These are phyloP conservation scores for Scleroderma citrinum DNA, from an alignment of 768 basidiomycete species.

Conservation along the genomic window DNA sequence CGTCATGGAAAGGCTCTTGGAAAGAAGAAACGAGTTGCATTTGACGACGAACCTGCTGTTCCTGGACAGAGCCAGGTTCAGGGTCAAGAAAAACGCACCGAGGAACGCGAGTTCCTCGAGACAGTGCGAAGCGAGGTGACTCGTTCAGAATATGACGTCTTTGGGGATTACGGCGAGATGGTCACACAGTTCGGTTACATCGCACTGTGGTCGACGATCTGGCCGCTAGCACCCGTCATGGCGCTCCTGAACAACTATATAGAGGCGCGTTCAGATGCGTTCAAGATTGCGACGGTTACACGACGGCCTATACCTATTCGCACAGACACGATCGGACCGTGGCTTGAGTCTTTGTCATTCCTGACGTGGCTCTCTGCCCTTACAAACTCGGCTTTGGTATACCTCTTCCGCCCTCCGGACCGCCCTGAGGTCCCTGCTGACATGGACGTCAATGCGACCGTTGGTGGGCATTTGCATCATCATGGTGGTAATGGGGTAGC, in stretches of 20 bases:
- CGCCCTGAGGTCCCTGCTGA: constrained; percentile 4
- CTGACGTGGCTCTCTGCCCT: constrained; percentile 87
- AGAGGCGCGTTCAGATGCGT: constrained; percentile 89
- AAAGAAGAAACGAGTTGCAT: constrained; percentile 64
- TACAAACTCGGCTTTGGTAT: constrained; percentile 85
- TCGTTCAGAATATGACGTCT: constrained; percentile 75
- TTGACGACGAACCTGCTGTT: constrained; percentile 51
- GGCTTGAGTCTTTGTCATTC: constrained; percentile 84
- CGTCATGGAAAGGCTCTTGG: constrained; percentile 14
- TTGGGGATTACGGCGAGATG: constrained; percentile 95
- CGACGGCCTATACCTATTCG: constrained; percentile 83
- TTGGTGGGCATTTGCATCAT: constrained; percentile 6
- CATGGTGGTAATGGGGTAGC: constrained; percentile 20
- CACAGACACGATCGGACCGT: constrained; percentile 89
- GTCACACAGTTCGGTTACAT: constrained; percentile 93
- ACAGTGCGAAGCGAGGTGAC: constrained; percentile 69
- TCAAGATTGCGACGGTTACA: constrained; percentile 86
- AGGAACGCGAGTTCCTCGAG: constrained; percentile 78
- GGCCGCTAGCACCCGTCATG: constrained; percentile 89
- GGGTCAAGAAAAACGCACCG: constrained; percentile 30
- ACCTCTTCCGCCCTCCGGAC: constrained; percentile 66
- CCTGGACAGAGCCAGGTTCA: constrained; percentile 10
- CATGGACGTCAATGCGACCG: constrained; percentile 3
- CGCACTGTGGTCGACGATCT: constrained; percentile 87
- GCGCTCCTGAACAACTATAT: constrained; percentile 89